phyloP scores from a whole-genome alignment of 2,329 filamentous ascomycete genomes.

The Trichophyton simii region DNA sequence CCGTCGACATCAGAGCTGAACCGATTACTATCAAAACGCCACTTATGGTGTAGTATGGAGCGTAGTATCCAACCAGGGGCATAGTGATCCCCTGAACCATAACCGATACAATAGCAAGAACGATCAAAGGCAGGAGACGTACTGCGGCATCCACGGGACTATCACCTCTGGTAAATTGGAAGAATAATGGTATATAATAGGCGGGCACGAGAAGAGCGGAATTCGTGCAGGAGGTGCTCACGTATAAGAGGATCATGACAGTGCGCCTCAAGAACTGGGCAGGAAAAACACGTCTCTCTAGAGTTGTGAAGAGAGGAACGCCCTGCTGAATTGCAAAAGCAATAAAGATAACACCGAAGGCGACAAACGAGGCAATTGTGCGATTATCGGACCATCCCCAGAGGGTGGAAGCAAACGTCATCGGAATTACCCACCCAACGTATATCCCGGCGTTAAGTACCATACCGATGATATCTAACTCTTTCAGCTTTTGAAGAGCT shows the following conservation, averaged over 20 bases:
- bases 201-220: slow-evolving; percentile 29
- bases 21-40: slow-evolving; percentile 18
- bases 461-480: slow-evolving; percentile 36
- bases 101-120: slow-evolving; percentile 16
- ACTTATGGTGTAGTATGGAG: neutral
- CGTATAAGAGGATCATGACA: slow-evolving; percentile 34
- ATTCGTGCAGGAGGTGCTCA: slow-evolving; percentile 27
- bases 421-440: slow-evolving; percentile 33
- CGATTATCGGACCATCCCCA: slow-evolving; percentile 37
- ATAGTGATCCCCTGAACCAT: slow-evolving; percentile 16
- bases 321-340: slow-evolving; percentile 38
- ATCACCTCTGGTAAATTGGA: slow-evolving; percentile 40
- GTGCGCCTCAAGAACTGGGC: slow-evolving; percentile 33
- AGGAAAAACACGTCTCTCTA: slow-evolving; percentile 37
- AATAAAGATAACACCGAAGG: slow-evolving; percentile 35
- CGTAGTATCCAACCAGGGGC: slow-evolving; percentile 11
- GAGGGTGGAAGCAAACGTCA: slow-evolving; percentile 38
- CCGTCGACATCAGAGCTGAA: slow-evolving; percentile 14
- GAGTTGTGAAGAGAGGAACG: slow-evolving; percentile 31
- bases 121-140: slow-evolving; percentile 23
- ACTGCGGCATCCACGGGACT: slow-evolving; percentile 20
- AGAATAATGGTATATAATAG: slow-evolving; percentile 46
- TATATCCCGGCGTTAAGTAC: slow-evolving; percentile 32
- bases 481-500: slow-evolving; percentile 15
- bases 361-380: slow-evolving; percentile 38